These are phyloP conservation scores for Psidium friedrichsthalianum DNA, from an alignment of 345 rosid species.

Conservation along the genomic window DNA sequence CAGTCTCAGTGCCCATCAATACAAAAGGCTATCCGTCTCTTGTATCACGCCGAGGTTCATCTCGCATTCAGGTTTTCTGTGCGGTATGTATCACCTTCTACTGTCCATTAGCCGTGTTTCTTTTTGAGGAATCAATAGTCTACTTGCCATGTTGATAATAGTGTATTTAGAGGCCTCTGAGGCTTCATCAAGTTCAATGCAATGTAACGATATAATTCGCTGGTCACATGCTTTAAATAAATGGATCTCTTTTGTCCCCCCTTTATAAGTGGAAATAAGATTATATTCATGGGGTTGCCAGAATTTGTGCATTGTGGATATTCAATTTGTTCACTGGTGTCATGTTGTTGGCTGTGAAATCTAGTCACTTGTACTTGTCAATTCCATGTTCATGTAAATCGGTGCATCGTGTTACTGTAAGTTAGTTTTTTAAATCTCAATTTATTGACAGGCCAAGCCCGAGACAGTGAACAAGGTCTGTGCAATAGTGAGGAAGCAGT, in stretches of 20 bases:
- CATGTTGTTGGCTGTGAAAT: not conserved
- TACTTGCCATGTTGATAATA: not conserved
- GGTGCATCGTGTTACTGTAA: not conserved
- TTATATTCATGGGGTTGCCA: not conserved
- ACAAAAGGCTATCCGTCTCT: constrained; percentile 12
- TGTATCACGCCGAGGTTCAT: constrained; percentile 8
- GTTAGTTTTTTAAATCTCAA: not conserved
- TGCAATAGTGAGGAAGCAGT: constrained; percentile 25
- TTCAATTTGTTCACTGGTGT: not conserved
- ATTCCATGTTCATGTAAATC: not conserved
- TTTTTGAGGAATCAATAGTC: not conserved
- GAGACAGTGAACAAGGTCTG: constrained; percentile 25
- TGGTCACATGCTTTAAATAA: not conserved
- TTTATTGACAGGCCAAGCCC: constrained; percentile 12
- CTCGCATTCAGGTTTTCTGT: constrained; percentile 10
- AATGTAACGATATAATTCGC: not conserved
- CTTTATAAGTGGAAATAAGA: not conserved
- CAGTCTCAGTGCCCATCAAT: constrained; percentile 8
- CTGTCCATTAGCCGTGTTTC: not conserved
- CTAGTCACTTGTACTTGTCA: not conserved
- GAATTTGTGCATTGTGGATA: not conserved
- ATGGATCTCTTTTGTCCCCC: not conserved
- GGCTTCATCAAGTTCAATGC: not conserved
- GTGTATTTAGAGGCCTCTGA: not conserved
- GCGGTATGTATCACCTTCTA: constrained; percentile 12